Percentiles rank a stretch among this genome's conserved stretches.
Evolutionary conservation across 164 flowering plant genomes (phyloP).

Genomic region (Tetrastigma voinierianum): DNA sequence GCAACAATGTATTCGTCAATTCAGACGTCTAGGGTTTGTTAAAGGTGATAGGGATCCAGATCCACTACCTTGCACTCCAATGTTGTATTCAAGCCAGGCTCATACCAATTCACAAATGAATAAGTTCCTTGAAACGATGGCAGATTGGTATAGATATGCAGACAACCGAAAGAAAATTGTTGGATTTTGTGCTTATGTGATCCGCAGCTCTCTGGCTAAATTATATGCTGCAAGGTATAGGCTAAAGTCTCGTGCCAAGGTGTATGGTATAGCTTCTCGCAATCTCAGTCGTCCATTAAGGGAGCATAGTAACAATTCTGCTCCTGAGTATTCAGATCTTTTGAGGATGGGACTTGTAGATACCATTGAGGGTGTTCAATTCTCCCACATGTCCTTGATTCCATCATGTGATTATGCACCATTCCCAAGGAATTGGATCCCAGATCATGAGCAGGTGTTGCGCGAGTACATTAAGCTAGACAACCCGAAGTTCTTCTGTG

Average conservation of each 20-base stretch:
- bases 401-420: conserved; percentile 97
- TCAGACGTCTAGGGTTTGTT: conserved; percentile 70
- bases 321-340: conserved; percentile 90
- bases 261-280: conserved; percentile 79
- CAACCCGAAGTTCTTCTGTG: conserved; percentile 73
- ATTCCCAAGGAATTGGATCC: conserved; percentile 80
- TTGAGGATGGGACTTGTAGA: conserved; percentile 94
- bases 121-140: conserved; percentile 94
- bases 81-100: conserved; percentile 92
- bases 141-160: conserved; percentile 95
- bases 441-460: conserved; percentile 67
- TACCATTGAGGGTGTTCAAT: conserved; percentile 82
- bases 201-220: conserved; percentile 91
- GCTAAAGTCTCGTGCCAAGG: conserved; percentile 92
- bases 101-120: conserved; percentile 97
- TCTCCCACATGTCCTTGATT: conserved; percentile 83
- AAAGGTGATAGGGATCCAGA: conserved; percentile 97
- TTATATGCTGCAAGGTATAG: conserved; percentile 95
- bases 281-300: conserved; percentile 78
- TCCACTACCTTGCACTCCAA: conserved; percentile 94
- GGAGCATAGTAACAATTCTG: conserved; percentile 61
- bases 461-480: conserved; percentile 76
- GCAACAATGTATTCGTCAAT: conserved; percentile 79
- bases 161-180: conserved; percentile 94
- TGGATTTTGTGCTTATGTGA: conserved; percentile 95